A percentile compares a stretch with the other conserved stretches of the same genome.
Evolutionary conservation across 78 protist species (phyloP).

Genomic region (Isochrysis galbana): DNA sequence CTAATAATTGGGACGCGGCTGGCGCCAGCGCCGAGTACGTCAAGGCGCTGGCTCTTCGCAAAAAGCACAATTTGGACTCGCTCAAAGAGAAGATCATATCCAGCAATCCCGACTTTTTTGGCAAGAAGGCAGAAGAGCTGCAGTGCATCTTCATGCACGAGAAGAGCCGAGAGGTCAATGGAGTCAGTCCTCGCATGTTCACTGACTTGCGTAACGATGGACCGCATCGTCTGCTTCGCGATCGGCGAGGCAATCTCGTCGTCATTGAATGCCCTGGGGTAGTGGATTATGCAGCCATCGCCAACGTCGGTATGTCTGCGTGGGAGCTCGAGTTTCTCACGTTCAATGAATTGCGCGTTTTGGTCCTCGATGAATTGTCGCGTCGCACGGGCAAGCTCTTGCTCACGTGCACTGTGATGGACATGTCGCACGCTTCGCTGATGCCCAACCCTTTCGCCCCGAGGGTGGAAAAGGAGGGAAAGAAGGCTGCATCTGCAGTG

Average conservation of each 20-base stretch:
- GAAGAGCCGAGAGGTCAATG: neutral
- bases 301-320: neutral
- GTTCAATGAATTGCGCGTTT: neutral
- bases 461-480: neutral
- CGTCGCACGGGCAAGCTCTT: neutral
- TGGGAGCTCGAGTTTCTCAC: neutral
- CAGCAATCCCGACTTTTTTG: neutral
- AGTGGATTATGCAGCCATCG: neutral
- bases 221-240: neutral
- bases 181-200: neutral
- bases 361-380: neutral
- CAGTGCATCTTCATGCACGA: neutral
- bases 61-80: neutral
- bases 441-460: neutral
- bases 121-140: neutral
- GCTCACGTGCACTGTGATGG: neutral
- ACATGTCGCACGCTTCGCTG: neutral
- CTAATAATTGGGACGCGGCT: neutral
- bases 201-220: neutral
- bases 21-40: neutral
- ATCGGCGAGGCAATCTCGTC: neutral
- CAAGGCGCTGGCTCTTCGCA: neutral
- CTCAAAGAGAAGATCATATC: neutral
- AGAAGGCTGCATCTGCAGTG: neutral
- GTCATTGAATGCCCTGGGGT: neutral